Evolutionary conservation across 257 asterid species (phyloP), one percentile per base, ranked within the genome.

Genomic region (Salvia miltiorrhiza): DNA sequence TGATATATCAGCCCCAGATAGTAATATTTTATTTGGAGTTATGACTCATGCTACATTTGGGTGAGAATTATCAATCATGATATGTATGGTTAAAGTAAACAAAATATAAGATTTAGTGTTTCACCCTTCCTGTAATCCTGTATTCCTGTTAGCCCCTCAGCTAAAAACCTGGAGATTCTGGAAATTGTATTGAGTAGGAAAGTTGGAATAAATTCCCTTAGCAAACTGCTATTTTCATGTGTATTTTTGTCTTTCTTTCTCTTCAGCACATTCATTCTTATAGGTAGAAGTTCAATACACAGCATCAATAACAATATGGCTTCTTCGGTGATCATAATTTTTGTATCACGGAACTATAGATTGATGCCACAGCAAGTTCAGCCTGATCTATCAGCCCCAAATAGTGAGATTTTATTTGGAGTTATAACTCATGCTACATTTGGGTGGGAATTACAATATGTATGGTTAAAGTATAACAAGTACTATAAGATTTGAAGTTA

Each of bases 361-460:
- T 19, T 63, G 87, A 87, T 87, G 95, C 91, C 55, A 87, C 77
- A 85, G 44, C 49, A 67, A 80, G 65, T 60, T 73, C 40, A 41
- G 86, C 84, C 63, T 81, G 91, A 80, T 75, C 17, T 82, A 83
- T 83, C 67, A 82, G 85, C 92, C 77, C 79, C 92, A 61, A 39
- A 69, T 83, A 83, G 33, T 85, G 81, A 63, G 49, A 48, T 80
- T 81, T 83, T 85, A 78, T 77, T 62, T 72, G 89, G 85, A 78
- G 91, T 87, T 87, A 87, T 87, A 52, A 80, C 76, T 75, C 98
- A 83, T 59, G 90, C 88, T 61, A 91, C 86, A 91, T 76, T 62
- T 76, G 30, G 32, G 5, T 65, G 71, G 47, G 37, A 55, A 67
- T 30, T 59, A 43, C 28, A 3, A 10, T 61, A 21, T 73, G 50